Base-by-base conservation (phyloP, 176 grass and related monocot species). In the Saccharum spontaneum region DNA sequence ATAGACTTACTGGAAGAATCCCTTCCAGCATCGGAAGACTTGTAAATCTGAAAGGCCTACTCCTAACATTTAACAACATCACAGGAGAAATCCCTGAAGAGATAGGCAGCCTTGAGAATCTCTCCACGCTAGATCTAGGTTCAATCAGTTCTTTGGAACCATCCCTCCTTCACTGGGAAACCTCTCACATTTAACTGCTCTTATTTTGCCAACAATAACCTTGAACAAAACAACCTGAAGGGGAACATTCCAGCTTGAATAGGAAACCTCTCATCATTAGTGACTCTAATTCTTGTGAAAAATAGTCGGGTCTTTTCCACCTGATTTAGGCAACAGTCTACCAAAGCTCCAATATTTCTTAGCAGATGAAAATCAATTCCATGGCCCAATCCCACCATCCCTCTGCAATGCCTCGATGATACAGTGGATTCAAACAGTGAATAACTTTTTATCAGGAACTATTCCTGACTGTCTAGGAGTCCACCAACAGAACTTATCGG, bases 351-450 rank as follows among this genome's bases (percentile, higher is more conserved):
- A 57, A 57, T 44, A 23, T 59, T 70, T 85, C 41, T 60, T 69
- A 45, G 64, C 49, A n/a, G 49, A 49, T 49, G 18, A 11, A 28
- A 85, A 85, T 34, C 36, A 30, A 0, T 57, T 86, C 2, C 50
- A 79, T 0, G 84, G 84, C 34, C 12, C 16, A 6, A 45, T 86
- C 70, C 75, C 75, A 34, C 18, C 75, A 69, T 86, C 65, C 17
- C 24, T 86, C 2, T 86, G 84, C 66, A 86, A 86, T 40, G 59
- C 48, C 45, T 86, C 75, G 36, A 26, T 71, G 64, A 23, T 86
- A 79, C 11, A 61, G 6, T 48, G 40, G 24, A 60, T 63, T 26
- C 8, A 63, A 26, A 4, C 60, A 85, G 2, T 3, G 6, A 70
- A 69, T 17, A 62, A 63, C 10, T 4, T 83, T 11, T 9, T 84